Conservation (phyloP, 306 rosid species). For the Argentina anserina region DNA sequence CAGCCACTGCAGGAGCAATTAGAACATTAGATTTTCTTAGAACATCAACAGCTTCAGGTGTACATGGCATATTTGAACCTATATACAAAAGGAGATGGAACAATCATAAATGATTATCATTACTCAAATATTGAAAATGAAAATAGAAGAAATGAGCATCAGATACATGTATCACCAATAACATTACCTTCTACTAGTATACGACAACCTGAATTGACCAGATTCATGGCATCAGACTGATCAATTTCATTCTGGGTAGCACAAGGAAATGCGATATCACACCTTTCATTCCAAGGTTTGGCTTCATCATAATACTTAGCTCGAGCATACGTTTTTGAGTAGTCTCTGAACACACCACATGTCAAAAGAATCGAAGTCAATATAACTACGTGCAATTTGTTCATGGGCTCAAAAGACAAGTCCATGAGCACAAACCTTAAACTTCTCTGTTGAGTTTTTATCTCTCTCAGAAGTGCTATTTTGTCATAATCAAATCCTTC, state of each 20-base stretch:
- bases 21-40: constrained; percentile 85
- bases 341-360: constrained; percentile 64
- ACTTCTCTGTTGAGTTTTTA: constrained; percentile 91
- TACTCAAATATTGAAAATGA: background rate
- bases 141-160: constrained; percentile 4
- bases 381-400: constrained; percentile 19
- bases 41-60: constrained; percentile 83
- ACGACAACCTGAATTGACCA: constrained; percentile 89
- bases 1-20: constrained; percentile 98
- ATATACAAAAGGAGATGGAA: constrained; percentile 20
- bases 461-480: constrained; percentile 80
- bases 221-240: constrained; percentile 82
- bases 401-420: constrained; percentile 8
- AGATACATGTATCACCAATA: constrained; percentile 1
- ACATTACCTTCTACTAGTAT: constrained; percentile 84
- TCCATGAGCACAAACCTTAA: constrained; percentile 54
- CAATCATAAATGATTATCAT: constrained; percentile 4
- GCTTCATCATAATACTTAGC: constrained; percentile 94
- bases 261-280: constrained; percentile 95
- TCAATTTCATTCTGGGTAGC: constrained; percentile 92
- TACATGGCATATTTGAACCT: constrained; percentile 98
- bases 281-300: constrained; percentile 95
- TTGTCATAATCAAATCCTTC: constrained; percentile 96
- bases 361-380: constrained; percentile 23
- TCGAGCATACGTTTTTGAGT: constrained; percentile 94